Evolutionary conservation across 2,329 filamentous ascomycete genomes (phyloP).

Genomic region (Gremmenia infestans): DNA sequence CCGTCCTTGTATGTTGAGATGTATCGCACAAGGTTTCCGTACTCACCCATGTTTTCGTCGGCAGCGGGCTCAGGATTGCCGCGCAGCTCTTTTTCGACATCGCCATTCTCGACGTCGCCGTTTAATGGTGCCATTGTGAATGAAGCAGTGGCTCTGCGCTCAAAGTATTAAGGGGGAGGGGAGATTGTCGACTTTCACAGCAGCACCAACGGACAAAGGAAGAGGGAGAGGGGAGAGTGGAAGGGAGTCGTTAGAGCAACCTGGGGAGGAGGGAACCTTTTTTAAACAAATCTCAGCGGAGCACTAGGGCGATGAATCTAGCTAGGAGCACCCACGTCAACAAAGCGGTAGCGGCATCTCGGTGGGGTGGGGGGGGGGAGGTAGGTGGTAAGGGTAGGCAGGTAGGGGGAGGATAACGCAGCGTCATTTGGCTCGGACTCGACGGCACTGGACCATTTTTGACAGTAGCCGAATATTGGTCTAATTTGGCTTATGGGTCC

Average conservation of each 20-base stretch:
- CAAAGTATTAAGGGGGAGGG: constrained; percentile 1
- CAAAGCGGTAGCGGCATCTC: constrained; percentile 3
- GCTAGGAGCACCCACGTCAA: constrained; percentile 1
- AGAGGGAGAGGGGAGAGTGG: constrained; percentile 2
- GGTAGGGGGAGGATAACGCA: background rate
- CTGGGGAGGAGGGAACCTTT: constrained; percentile 3
- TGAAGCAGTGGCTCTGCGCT: constrained; percentile 1
- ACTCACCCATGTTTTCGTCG: constrained; percentile 47
- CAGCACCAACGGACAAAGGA: constrained; percentile 1
- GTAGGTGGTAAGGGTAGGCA: background rate
- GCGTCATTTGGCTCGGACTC: constrained; percentile 14
- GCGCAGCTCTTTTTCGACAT: constrained; percentile 19
- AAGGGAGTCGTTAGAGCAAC: background rate
- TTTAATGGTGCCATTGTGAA: constrained; percentile 19
- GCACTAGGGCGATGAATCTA: background rate
- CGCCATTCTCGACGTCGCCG: constrained; percentile 22
- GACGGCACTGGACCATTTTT: constrained; percentile 4
- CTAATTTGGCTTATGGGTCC: background rate
- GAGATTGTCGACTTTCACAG: constrained; percentile 1
- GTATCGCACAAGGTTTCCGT: constrained; percentile 61
- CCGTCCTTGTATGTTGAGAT: constrained; percentile 62
- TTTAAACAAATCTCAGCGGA: constrained; percentile 1
- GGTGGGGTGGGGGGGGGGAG: constrained; percentile 3
- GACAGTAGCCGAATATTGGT: background rate
- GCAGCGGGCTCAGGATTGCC: constrained; percentile 11